Conservation (phyloP, 2,329 filamentous ascomycete genomes). For the Penicillium oxalicum region DNA sequence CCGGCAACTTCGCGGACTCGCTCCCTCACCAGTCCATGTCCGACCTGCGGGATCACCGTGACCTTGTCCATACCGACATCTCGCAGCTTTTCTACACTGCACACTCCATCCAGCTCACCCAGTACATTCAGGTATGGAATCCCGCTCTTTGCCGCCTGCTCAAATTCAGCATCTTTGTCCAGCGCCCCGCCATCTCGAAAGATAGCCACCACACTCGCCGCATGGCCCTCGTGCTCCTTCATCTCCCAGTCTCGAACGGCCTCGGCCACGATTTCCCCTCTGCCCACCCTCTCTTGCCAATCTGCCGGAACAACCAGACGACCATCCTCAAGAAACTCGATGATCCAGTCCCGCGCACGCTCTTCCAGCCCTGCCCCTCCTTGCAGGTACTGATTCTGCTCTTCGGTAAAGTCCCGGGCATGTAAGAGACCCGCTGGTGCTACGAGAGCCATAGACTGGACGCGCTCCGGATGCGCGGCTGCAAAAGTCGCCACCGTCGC, state of each 20-base stretch:
- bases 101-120: slow-evolving; percentile 35
- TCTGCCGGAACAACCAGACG: slow-evolving; percentile 38
- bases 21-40: slow-evolving; percentile 40
- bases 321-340: slow-evolving; percentile 42
- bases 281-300: slow-evolving; percentile 41
- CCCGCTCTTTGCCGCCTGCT: slow-evolving; percentile 18
- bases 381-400: slow-evolving; percentile 16
- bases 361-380: slow-evolving; percentile 27
- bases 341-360: slow-evolving; percentile 31
- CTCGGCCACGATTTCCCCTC: slow-evolving; percentile 44
- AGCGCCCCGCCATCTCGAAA: slow-evolving; percentile 43
- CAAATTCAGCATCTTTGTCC: slow-evolving; percentile 35
- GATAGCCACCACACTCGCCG: slow-evolving; percentile 42
- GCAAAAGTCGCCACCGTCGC: slow-evolving; percentile 38
- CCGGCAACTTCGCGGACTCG: slow-evolving; percentile 33
- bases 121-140: slow-evolving; percentile 29
- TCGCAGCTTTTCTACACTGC: slow-evolving; percentile 27
- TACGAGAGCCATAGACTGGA: slow-evolving; percentile 37
- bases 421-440: slow-evolving; percentile 45
- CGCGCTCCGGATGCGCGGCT: slow-evolving; percentile 23
- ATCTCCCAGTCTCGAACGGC: slow-evolving; percentile 47
- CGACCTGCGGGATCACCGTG: slow-evolving; percentile 32
- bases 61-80: slow-evolving; percentile 33
- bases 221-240: slow-evolving; percentile 42
- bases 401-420: slow-evolving; percentile 18